Evolutionary conservation across 2,329 filamentous ascomycete genomes (phyloP), one percentile per base, ranked within the genome.

Genomic region (Tolypocladium cylindrosporum): DNA sequence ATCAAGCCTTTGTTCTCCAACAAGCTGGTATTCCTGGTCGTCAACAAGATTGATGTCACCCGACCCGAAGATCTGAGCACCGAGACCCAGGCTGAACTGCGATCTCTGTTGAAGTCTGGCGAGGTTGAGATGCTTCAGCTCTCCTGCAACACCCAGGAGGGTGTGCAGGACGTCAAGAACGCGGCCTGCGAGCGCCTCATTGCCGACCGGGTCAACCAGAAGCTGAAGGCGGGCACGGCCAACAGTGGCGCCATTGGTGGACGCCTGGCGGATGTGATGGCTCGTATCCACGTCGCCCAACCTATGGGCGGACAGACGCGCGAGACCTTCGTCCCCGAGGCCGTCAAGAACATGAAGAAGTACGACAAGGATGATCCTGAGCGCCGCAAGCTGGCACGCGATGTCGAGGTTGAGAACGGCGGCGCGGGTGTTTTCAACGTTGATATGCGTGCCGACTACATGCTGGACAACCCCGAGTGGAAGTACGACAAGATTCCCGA

Each of bases 31-130:
- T 97, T 96, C 72, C 83, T 99, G 59, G 90, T 97, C 58, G 83
- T 97, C 76, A 99, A 99, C 86, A 99, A 99, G 82, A 97, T 97
- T 65, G 94, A 99, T 73, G 84, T 97, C 60, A 85, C 88, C 70
- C 84, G 86, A 60, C 91, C 92, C 1, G 91, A 96, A 68, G 91
- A 97, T 69, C 78, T 99, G 42, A 89, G 94, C 63, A 77, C 84
- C 8, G 89, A 90, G 66, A 85, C 87, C 31, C 88, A 93, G 71
- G 83, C 85, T 57, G 83, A 93, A 68, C 77, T 99, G 48, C 85
- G 96, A 69, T 77, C 83, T 34, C 83, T 99, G 62, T 78, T 94
- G 60, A 94, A 94, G 75, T 84, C 89, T 53, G 89, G 89, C 57
- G 92, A 96, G 69, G 91, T 97, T 10, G 93, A 97, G 77, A 79